Base-by-base conservation (phyloP, 2,329 filamentous ascomycete species). In the Fusarium sp. region DNA sequence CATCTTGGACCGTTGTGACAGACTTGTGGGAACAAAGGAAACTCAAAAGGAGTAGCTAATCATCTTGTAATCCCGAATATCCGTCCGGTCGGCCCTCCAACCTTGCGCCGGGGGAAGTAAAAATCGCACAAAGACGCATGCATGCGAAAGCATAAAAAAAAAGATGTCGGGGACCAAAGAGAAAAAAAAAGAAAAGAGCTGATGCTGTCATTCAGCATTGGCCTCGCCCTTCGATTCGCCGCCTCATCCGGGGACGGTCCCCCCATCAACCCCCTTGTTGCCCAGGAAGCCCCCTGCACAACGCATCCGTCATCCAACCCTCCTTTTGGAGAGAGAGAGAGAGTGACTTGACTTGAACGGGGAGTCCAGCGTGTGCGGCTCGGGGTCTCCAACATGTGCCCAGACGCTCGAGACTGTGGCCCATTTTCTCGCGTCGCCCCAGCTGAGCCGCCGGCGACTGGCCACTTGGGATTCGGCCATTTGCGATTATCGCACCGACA, bases 121-220 rank as follows among this genome's bases (percentile, higher is more conserved):
- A 52, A 52, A n/a, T 12, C 15, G 25, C 45, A 32, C 47, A n/a
- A 52, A 32, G 47, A 52, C 47, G 27, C 47, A 52, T 52, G 47
- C 47, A 52, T 52, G 17, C 10, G 2, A 32, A 52, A 32, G 27
- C 15, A 45, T 30, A 64, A 33, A 20, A 60, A 52, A 27, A 20
- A 33, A 57, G 33, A 56, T 33, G 32, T 12, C 47, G 47, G 47
- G 47, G 37, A 45, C 17, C 14, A 15, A 8, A 60, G 30, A 59
- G n/a, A 25, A 59, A 60, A 40, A 59, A 27, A 20, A 20, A n/a
- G n/a, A 15, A 60, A 4, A 35, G 63, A 68, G 59, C 11, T 12
- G 62, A 74, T 74, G 72, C 37, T 74, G 72, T 74, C 72, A 74
- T 75, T 30, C 65, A 54, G 47, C 57, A 57, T 70, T 66, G 25